Conservation (phyloP, 2,329 filamentous ascomycete genomes). For the Huntiella omanensis region DNA sequence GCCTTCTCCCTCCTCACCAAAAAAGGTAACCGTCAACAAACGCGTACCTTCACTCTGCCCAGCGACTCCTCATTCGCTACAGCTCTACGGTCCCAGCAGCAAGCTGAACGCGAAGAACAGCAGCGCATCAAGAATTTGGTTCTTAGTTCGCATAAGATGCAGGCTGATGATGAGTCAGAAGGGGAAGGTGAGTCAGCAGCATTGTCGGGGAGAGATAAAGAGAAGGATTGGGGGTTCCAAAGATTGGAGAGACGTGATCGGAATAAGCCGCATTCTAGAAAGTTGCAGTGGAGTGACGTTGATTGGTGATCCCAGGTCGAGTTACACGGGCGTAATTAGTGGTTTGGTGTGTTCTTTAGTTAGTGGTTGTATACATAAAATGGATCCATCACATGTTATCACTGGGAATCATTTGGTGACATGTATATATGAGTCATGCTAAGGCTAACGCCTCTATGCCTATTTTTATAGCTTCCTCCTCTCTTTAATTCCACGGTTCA, state of each 20-base stretch:
- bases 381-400: no score
- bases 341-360: no score
- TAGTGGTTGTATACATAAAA: no score
- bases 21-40: constrained; percentile 90
- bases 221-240: constrained; percentile 29
- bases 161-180: constrained; percentile 62
- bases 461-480: no score
- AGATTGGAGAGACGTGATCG: constrained; percentile 42
- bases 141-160: constrained; percentile 72
- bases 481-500: no score
- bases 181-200: constrained; percentile 21
- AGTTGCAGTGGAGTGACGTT: constrained; percentile 88
- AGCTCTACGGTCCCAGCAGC: constrained; percentile 88
- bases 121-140: constrained; percentile 97
- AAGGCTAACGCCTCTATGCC: no score
- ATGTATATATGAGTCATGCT: no score
- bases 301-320: constrained; percentile 53
- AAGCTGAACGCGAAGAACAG: constrained; percentile 88
- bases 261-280: constrained; percentile 64
- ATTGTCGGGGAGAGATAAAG: constrained; percentile 18
- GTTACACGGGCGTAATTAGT: no score
- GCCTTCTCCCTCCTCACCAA: constrained; percentile 93
- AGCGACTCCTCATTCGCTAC: constrained; percentile 88
- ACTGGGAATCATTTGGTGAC: no score
- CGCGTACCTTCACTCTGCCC: constrained; percentile 73